Conservation (phyloP, 345 rosid species). For the Euphorbia tirucalli region DNA sequence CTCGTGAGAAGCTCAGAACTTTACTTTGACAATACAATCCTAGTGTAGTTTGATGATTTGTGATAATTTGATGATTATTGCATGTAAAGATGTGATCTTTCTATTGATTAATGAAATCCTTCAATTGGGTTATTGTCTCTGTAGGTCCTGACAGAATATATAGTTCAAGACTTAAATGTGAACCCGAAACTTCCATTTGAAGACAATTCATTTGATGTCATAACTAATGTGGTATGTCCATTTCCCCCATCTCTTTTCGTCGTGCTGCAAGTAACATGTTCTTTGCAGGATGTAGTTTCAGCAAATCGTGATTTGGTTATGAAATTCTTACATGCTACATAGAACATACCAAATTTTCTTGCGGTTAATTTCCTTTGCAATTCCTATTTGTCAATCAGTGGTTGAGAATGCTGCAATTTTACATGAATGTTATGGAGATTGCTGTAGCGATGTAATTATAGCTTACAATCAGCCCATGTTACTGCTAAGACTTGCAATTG, state of each 20-base stretch:
- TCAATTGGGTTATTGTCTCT: constrained; percentile 7
- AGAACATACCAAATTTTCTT: too few species aligned
- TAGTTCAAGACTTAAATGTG: constrained; percentile 77
- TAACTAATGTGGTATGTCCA: constrained; percentile 72
- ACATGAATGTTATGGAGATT: too few species aligned
- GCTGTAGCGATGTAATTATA: too few species aligned
- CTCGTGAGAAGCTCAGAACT: not conserved
- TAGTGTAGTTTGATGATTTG: not conserved
- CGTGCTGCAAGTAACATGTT: not conserved
- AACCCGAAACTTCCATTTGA: constrained; percentile 80
- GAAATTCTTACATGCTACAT: not conserved
- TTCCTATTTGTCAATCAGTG: too few species aligned
- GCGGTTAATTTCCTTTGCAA: too few species aligned
- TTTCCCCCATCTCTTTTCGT: constrained; percentile 1
- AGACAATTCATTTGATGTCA: constrained; percentile 74
- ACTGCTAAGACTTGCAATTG: too few species aligned
- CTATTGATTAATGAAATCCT: constrained; percentile 5
- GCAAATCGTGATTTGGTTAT: not conserved
- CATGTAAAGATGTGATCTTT: not conserved
- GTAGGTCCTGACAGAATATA: constrained; percentile 70
- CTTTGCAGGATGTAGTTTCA: not conserved
- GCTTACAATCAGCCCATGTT: too few species aligned
- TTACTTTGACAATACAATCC: not conserved
- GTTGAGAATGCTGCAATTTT: too few species aligned
- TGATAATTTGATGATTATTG: not conserved